Conservation (phyloP, 129 eudicot species). For the Solidago caesia region DNA sequence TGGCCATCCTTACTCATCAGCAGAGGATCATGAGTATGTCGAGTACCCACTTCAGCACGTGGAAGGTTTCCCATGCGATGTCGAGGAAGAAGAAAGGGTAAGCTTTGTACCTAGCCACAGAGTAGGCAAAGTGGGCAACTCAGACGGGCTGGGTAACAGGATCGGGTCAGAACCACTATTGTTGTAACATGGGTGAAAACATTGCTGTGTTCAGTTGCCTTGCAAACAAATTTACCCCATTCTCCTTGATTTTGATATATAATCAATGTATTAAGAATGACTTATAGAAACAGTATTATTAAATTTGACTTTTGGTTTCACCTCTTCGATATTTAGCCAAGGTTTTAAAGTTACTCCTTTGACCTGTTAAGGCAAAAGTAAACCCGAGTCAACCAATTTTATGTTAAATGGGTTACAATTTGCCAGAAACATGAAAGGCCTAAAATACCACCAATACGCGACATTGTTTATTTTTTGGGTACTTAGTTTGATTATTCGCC, state of each 20-base stretch:
- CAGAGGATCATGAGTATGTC: slow-evolving; percentile 79
- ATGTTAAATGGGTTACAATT: too few relatives aligned
- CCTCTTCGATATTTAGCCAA: too few relatives aligned
- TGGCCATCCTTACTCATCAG: slow-evolving; percentile 46
- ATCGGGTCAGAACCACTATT: neutral
- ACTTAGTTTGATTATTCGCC: neutral
- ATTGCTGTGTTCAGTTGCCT: neutral
- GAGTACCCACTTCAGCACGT: slow-evolving; percentile 74
- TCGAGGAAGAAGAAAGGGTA: slow-evolving; percentile 93
- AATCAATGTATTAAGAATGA: neutral
- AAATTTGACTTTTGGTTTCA: too few relatives aligned
- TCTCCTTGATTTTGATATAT: neutral
- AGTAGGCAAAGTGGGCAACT: neutral
- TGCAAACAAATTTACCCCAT: neutral
- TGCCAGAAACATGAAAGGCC: too few relatives aligned
- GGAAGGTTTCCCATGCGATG: slow-evolving; percentile 72
- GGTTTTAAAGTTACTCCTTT: too few relatives aligned
- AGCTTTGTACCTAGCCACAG: neutral
- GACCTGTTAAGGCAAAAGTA: too few relatives aligned
- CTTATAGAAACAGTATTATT: neutral
- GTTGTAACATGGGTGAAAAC: neutral
- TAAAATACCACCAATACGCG: neutral
- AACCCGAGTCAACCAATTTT: too few relatives aligned
- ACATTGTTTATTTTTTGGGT: neutral
- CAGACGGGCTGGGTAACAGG: neutral